These are phyloP conservation scores for Trypanosoma caninum DNA, from an alignment of 208 protist genomes.

Conservation along the genomic window DNA sequence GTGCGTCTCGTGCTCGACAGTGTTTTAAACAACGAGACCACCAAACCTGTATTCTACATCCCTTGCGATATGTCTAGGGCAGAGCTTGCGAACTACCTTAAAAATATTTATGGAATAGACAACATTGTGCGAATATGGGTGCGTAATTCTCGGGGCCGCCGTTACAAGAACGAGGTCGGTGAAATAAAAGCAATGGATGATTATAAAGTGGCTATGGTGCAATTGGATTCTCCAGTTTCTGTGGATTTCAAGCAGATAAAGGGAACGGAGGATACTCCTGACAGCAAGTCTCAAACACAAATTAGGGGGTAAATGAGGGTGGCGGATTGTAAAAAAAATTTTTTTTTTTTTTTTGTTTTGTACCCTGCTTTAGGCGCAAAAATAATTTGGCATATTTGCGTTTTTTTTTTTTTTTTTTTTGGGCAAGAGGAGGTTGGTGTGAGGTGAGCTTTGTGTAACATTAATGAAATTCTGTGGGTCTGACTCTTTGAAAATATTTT, in stretches of 20 bases:
- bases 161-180: constrained; percentile 88
- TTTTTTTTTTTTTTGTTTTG: not conserved
- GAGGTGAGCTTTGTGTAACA: too few species aligned
- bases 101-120: constrained; percentile 84
- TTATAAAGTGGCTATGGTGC: constrained; percentile 78
- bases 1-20: constrained; percentile 80
- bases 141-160: constrained; percentile 64
- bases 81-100: constrained; percentile 84
- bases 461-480: too few species aligned
- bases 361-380: not conserved
- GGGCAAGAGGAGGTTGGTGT: not conserved
- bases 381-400: too few species aligned
- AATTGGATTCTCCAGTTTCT: constrained; percentile 75
- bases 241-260: constrained; percentile 90
- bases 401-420: not conserved
- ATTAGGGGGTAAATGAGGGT: constrained; percentile 30
- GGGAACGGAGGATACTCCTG: constrained; percentile 80
- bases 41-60: constrained; percentile 70
- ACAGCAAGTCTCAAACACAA: constrained; percentile 70
- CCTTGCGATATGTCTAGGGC: constrained; percentile 83
- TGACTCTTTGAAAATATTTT: too few species aligned
- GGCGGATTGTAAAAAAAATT: not conserved
- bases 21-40: constrained; percentile 87
- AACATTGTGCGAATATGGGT: constrained; percentile 68
- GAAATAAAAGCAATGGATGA: constrained; percentile 73